Evolutionary conservation across 148 eudicot species (phyloP).

Genomic region (Vaccinium corymbosum): DNA sequence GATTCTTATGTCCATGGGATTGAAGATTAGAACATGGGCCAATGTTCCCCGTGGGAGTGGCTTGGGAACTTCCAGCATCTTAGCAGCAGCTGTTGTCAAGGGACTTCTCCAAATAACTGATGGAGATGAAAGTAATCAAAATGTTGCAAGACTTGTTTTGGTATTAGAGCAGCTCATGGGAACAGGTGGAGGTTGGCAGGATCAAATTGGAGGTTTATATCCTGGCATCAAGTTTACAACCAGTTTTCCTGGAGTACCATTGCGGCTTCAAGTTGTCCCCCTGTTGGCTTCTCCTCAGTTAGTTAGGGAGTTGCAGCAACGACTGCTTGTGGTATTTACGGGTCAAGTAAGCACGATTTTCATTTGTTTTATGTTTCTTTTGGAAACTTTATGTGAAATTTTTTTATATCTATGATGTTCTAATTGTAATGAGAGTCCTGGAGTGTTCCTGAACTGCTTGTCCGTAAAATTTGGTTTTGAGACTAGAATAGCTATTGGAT

Average conservation of each 20-base stretch:
- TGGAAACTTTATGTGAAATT: no score
- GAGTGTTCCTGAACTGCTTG: not conserved
- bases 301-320: conserved; percentile 60
- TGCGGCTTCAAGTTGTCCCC: conserved; percentile 87
- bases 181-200: conserved; percentile 99
- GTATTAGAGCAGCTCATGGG: conserved; percentile 99
- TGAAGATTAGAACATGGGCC: conserved; percentile 85
- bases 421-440: not conserved
- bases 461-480: not conserved
- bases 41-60: conserved; percentile 99
- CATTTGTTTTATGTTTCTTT: not conserved
- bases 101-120: conserved; percentile 75
- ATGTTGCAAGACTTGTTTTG: conserved; percentile 82
- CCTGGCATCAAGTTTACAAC: conserved; percentile 84
- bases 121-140: conserved; percentile 77
- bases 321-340: conserved; percentile 92
- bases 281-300: conserved; percentile 65
- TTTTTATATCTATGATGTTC: not conserved
- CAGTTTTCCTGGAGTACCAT: conserved; percentile 92
- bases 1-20: conserved; percentile 43
- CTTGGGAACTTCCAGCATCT: conserved; percentile 94
- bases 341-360: conserved; percentile 67
- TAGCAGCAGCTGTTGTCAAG: conserved; percentile 97
- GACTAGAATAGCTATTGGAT: not conserved
- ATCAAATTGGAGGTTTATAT: conserved; percentile 93